Conservation (phyloP, 805 yeast genomes). For the Pichia cephalocereana region DNA sequence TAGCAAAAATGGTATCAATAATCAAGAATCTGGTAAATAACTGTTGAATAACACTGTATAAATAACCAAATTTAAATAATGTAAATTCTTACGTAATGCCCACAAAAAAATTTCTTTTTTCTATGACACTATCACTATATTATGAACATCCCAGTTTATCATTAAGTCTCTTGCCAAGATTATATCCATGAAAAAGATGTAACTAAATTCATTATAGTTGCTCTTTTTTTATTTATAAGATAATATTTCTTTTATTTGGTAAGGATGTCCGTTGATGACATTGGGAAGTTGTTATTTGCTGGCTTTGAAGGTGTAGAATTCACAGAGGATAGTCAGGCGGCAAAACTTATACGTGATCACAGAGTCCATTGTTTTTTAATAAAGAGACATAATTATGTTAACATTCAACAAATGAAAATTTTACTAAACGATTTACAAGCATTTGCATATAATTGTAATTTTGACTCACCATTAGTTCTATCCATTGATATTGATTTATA, state of each 20-base stretch:
- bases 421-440: conserved; percentile 45
- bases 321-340: conserved; percentile 36
- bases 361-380: conserved; percentile 44
- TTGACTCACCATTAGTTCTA: conserved; percentile 43
- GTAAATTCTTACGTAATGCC: too few species aligned
- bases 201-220: too few species aligned
- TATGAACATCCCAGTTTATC: too few species aligned
- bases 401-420: conserved; percentile 38
- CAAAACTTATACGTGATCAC: conserved; percentile 40
- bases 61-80: too few species aligned
- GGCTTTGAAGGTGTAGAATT: conserved; percentile 51
- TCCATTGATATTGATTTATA: conserved; percentile 58
- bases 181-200: too few species aligned
- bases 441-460: conserved; percentile 42
- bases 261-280: not conserved
- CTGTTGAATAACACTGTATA: too few species aligned
- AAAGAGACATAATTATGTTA: conserved; percentile 40
- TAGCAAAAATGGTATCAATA: too few species aligned
- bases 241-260: not conserved
- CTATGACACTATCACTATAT: too few species aligned
- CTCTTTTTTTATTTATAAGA: too few species aligned
- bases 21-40: too few species aligned
- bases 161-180: too few species aligned
- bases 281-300: conserved; percentile 48
- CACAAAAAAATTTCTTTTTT: too few species aligned